phyloP scores from a whole-genome alignment of 345 rosid genomes.

The Limnanthes douglasii region DNA sequence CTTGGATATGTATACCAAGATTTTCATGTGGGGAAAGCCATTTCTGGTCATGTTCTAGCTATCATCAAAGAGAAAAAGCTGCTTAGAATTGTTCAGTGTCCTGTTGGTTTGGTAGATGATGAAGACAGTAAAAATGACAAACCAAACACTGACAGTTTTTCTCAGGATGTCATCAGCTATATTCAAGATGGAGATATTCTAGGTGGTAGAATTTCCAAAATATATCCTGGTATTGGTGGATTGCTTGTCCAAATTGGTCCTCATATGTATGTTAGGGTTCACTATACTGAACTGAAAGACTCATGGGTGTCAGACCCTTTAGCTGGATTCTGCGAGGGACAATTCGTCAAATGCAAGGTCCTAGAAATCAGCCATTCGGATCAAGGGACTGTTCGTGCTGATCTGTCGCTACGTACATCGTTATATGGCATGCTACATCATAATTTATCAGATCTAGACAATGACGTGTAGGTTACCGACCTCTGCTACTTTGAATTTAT shows the following conservation, averaged over 20 bases:
- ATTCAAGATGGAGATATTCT: conserved; percentile 63
- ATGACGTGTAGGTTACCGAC: conserved; percentile 37
- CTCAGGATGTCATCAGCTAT: conserved; percentile 25
- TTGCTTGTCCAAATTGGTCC: conserved; percentile 84
- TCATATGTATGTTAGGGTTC: conserved; percentile 61
- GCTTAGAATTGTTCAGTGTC: conserved; percentile 52
- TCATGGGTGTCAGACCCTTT: conserved; percentile 61
- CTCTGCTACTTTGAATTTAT: too few species aligned
- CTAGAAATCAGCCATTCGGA: conserved; percentile 51
- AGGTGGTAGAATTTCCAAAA: conserved; percentile 76
- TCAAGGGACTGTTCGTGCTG: conserved; percentile 54
- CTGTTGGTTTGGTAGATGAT: conserved; percentile 15
- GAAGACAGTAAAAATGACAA: conserved; percentile 12
- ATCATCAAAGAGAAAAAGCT: conserved; percentile 48
- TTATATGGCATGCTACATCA: conserved; percentile 39
- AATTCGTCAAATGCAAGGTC: conserved; percentile 88
- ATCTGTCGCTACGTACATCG: conserved; percentile 54
- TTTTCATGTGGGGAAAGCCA: conserved; percentile 49
- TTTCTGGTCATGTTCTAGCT: conserved; percentile 50
- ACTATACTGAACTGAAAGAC: conserved; percentile 71
- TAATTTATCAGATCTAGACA: conserved; percentile 18
- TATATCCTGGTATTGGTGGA: conserved; percentile 73
- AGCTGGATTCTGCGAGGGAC: conserved; percentile 54
- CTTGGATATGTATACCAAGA: conserved; percentile 1
- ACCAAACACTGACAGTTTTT: conserved; percentile 11